Conservation (phyloP, 371 early-diverging fungal genomes). For the Lichtheimia corymbifera region DNA sequence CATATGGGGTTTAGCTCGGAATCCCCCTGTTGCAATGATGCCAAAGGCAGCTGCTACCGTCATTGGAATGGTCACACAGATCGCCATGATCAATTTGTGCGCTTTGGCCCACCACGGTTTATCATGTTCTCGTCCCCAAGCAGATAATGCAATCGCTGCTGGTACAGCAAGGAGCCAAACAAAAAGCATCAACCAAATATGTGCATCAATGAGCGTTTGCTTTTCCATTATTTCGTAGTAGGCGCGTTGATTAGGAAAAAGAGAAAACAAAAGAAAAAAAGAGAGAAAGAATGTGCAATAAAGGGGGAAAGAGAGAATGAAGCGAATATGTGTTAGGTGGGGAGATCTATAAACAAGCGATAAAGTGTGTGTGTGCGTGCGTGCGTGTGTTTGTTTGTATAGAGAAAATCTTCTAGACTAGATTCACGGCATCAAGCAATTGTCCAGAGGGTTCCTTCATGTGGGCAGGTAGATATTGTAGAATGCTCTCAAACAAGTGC, state of each 20-base stretch:
- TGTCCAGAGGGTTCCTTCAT: constrained; percentile 83
- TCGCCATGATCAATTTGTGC: constrained; percentile 39
- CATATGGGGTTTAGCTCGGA: constrained; percentile 28
- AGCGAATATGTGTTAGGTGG: not conserved
- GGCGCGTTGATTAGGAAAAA: constrained; percentile 4
- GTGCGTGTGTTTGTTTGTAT: constrained; percentile 5
- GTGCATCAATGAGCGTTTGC: constrained; percentile 18
- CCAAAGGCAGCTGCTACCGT: constrained; percentile 21
- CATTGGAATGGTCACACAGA: constrained; percentile 25
- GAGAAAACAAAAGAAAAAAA: too few relatives aligned
- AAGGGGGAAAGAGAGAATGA: constrained; percentile 1
- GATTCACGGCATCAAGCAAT: constrained; percentile 69
- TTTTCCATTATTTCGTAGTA: constrained; percentile 3
- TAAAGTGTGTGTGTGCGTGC: not conserved
- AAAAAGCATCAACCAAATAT: constrained; percentile 32
- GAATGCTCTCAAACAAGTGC: constrained; percentile 67
- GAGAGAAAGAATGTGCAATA: not conserved
- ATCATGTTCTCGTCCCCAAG: constrained; percentile 32
- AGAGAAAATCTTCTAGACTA: constrained; percentile 1
- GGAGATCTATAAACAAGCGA: not conserved
- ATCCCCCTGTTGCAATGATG: constrained; percentile 20
- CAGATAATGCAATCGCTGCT: constrained; percentile 23
- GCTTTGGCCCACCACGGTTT: constrained; percentile 33
- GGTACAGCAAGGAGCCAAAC: constrained; percentile 41
- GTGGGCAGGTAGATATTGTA: constrained; percentile 75